Conservation (phyloP, 192 early-diverging fungal species). For the Radiomyces spectabilis region DNA sequence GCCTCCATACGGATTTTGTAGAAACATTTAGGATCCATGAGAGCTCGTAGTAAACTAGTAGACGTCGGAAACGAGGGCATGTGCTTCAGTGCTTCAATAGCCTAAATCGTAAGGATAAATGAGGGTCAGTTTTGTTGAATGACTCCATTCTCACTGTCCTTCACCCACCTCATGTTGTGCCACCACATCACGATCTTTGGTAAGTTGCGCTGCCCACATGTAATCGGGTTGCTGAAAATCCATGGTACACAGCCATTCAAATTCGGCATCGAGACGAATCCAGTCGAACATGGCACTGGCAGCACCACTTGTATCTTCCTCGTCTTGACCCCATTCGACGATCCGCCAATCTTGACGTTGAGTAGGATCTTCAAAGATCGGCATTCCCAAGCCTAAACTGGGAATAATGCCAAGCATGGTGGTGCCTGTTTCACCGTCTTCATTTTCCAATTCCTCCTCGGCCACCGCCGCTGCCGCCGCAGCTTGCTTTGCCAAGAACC, state of each 20-base stretch:
- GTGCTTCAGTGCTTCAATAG: conserved; percentile 56
- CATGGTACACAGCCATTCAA: conserved; percentile 88
- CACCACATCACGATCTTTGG: conserved; percentile 83
- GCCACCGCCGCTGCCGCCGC: conserved; percentile 59
- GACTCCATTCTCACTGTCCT: background rate
- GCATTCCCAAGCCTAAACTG: conserved; percentile 35
- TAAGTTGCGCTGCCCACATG: conserved; percentile 93
- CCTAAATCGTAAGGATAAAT: conserved; percentile 24
- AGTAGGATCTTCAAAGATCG: conserved; percentile 47
- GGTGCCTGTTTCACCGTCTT: conserved; percentile 59
- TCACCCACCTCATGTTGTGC: conserved; percentile 75
- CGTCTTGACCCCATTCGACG: conserved; percentile 74
- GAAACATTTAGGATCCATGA: conserved; percentile 73
- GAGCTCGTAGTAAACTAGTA: conserved; percentile 66
- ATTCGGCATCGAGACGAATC: conserved; percentile 92
- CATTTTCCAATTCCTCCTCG: conserved; percentile 54
- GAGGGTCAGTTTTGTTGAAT: background rate
- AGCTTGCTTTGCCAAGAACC: conserved; percentile 65
- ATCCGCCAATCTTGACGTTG: conserved; percentile 67
- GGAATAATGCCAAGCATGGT: conserved; percentile 40
- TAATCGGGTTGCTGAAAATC: conserved; percentile 83
- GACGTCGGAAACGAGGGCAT: conserved; percentile 59
- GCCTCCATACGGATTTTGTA: conserved; percentile 85
- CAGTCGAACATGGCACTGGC: conserved; percentile 81
- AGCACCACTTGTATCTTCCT: conserved; percentile 52